Conservation (phyloP, 2,329 filamentous ascomycete species). For the Sodiomyces alkalinus region DNA sequence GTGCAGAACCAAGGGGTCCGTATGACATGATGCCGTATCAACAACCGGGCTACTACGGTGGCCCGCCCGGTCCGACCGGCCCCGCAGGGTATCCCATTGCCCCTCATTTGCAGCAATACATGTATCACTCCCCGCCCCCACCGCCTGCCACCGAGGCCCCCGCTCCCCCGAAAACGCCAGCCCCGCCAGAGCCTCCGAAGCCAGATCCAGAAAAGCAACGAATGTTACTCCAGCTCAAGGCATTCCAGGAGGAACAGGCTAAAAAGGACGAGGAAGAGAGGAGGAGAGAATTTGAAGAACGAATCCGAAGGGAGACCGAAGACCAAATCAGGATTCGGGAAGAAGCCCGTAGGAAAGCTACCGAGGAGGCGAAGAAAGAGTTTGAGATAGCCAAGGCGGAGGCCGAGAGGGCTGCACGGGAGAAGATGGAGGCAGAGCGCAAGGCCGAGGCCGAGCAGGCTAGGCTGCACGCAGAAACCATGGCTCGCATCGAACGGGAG, state of each 20-base stretch:
- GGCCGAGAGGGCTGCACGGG: conserved; percentile 26
- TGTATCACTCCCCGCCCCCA: conserved; percentile 23
- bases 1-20: conserved; percentile 20
- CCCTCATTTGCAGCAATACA: conserved; percentile 21
- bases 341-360: conserved; percentile 23
- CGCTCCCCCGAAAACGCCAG: conserved; percentile 22
- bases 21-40: conserved; percentile 38
- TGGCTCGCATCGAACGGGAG: conserved; percentile 15
- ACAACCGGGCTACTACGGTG: conserved; percentile 18
- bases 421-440: conserved; percentile 27
- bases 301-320: conserved; percentile 31
- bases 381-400: conserved; percentile 30
- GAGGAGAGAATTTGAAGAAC: conserved; percentile 26
- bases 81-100: conserved; percentile 14
- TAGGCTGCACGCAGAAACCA: conserved; percentile 18
- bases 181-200: conserved; percentile 22
- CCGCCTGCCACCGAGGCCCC: conserved; percentile 26
- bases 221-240: conserved; percentile 43
- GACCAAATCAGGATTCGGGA: conserved; percentile 23
- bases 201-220: conserved; percentile 42
- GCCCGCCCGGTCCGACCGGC: too few species aligned
- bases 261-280: conserved; percentile 28
- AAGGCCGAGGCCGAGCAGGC: conserved; percentile 31
- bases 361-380: conserved; percentile 30
- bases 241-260: conserved; percentile 29